phyloP scores from a whole-genome alignment of 495 filamentous ascomycete genomes.

The Lasiosphaeriaceae sp. region DNA sequence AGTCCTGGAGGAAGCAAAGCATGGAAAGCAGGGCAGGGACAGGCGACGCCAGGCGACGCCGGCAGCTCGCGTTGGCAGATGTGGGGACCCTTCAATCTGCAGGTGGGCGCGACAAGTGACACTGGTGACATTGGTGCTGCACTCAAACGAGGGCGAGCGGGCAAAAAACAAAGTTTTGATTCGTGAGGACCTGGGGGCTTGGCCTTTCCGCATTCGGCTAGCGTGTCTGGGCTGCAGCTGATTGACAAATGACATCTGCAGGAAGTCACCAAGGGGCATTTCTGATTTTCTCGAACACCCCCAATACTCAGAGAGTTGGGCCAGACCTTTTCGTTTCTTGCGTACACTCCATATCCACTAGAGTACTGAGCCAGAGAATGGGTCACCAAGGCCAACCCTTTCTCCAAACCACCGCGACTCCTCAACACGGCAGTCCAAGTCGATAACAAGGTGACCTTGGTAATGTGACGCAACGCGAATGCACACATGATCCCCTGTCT shows the following conservation, averaged over 20 bases:
- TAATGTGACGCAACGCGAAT: too few species aligned
- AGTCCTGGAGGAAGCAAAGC: conserved; percentile 3
- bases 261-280: neutral
- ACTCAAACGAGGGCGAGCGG: neutral
- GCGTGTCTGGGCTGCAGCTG: neutral
- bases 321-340: too few species aligned
- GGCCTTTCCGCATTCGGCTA: neutral
- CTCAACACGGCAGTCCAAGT: too few species aligned
- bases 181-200: neutral
- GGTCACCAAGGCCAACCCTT: too few species aligned
- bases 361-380: too few species aligned
- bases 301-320: too few species aligned
- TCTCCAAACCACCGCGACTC: too few species aligned
- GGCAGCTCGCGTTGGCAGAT: conserved; percentile 9
- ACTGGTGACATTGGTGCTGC: neutral
- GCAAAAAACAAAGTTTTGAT: neutral
- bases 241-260: neutral
- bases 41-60: neutral
- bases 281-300: too few species aligned
- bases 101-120: neutral
- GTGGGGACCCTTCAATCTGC: conserved; percentile 3
- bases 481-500: too few species aligned
- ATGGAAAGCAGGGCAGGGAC: conserved; percentile 3
- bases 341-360: too few species aligned
- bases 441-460: too few species aligned